Conservation (phyloP, 2,329 filamentous ascomycete genomes). For the Sporothrix inflata region DNA sequence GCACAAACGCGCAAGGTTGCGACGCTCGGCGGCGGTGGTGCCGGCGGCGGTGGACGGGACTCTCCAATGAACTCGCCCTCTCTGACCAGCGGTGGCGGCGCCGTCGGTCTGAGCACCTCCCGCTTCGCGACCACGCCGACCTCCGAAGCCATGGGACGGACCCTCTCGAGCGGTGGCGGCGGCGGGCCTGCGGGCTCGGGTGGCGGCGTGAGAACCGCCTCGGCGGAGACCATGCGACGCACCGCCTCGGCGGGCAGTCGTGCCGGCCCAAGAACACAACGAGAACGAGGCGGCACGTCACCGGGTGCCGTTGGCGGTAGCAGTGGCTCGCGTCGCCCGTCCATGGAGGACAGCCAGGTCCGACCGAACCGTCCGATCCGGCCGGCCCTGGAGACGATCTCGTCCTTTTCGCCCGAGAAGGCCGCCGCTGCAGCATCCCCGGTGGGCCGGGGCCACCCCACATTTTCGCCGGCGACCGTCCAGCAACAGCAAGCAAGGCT, state of each 20-base stretch:
- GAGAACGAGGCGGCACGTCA: background rate
- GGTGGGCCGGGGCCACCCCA: background rate
- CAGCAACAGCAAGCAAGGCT: conserved; percentile 37
- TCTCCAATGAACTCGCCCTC: conserved; percentile 62
- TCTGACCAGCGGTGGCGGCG: conserved; percentile 37
- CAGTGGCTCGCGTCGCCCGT: conserved; percentile 35
- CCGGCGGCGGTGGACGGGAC: conserved; percentile 47
- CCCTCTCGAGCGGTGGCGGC: conserved; percentile 50
- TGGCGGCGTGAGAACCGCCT: conserved; percentile 56
- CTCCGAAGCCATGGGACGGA: conserved; percentile 55
- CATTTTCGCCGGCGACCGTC: conserved; percentile 49
- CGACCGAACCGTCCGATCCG: conserved; percentile 39
- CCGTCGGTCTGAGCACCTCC: background rate
- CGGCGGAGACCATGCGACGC: conserved; percentile 42
- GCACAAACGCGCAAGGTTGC: conserved; percentile 80
- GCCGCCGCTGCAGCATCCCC: background rate
- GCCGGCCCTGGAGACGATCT: conserved; percentile 39
- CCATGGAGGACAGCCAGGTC: conserved; percentile 21
- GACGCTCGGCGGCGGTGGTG: conserved; percentile 49
- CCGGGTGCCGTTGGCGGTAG: background rate
- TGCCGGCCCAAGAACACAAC: background rate
- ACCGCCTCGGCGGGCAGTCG: conserved; percentile 17
- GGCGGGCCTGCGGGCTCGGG: background rate
- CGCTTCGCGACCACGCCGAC: conserved; percentile 35
- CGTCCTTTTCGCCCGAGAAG: background rate